Evolutionary conservation across 176 grass and related monocot genomes (phyloP).

Genomic region (Oryza punctata): DNA sequence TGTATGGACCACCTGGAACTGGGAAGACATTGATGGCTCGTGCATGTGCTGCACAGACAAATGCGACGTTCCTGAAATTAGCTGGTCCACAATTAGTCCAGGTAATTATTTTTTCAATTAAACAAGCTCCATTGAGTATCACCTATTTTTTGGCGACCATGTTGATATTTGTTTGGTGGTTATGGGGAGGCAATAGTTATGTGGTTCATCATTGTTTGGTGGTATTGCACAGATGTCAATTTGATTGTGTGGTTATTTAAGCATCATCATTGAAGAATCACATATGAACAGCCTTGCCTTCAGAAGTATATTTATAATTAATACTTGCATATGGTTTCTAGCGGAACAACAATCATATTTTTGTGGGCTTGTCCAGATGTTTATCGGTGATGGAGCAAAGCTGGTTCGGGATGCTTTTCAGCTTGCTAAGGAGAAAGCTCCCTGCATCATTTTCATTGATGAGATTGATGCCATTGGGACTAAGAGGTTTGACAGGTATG

Average conservation of each 20-base stretch:
- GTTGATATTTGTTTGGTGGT: not conserved
- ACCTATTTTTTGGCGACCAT: not conserved
- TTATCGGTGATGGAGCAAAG: conserved; percentile 94
- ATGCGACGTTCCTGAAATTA: conserved; percentile 93
- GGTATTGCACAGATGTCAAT: not conserved
- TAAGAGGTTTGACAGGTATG: conserved; percentile 90
- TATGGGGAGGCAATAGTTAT: not conserved
- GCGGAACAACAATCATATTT: not conserved
- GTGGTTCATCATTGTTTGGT: conserved; percentile 10
- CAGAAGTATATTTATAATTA: not conserved
- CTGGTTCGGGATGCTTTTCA: conserved; percentile 92
- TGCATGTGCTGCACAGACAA: conserved; percentile 92
- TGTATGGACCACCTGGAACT: conserved; percentile 94
- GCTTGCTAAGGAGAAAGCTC: conserved; percentile 92
- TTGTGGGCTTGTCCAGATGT: conserved; percentile 59
- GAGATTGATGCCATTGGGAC: conserved; percentile 97
- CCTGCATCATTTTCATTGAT: conserved; percentile 94
- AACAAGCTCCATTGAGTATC: not conserved
- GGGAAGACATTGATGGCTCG: conserved; percentile 97
- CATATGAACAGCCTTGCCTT: not conserved
- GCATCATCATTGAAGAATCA: not conserved
- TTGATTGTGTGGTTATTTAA: not conserved
- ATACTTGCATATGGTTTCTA: conserved; percentile 20
- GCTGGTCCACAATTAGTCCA: conserved; percentile 89
- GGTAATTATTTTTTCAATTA: conserved; percentile 44